Base-by-base conservation (phyloP, 306 rosid genomes). In the Pyrus pyrifolia region DNA sequence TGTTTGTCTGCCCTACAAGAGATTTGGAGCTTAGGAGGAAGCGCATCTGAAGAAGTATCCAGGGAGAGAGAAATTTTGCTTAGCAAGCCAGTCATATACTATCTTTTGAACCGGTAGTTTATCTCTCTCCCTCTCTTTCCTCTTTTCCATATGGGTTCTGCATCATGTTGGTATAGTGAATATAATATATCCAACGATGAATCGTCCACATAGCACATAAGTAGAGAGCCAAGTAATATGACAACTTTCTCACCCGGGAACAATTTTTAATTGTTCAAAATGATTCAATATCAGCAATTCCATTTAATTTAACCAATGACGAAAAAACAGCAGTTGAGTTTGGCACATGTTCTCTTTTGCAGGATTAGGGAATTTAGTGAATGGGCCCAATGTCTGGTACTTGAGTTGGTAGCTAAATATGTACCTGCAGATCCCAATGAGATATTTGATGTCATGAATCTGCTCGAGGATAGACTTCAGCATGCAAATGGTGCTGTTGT, bases 401-500 rank as follows among this genome's bases (percentile, higher is more conserved):
- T 96, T 76, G 99, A 96, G 79, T 77, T 96, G 87, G 98, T 84
- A 31, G 81, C 88, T 85, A 96, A 93, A 84, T 96, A 96, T 68
- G 90, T 92, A 72, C 99, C 99, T 2, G 73, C 93, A 44, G 97
- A 96, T 82, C 87, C 29, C 81, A 89, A 79, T 78, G 99, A 96
- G 85, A 93, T 96, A 72, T 96, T 96, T 88, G 99, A 96, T 82
- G 86, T 96, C 78, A 96, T 96, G 98, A 91, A 96, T 88, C 91
- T 96, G 75, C 99, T 96, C 70, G 99, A 96, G 86, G 99, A 96
- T 84, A 88, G 99, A 87, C 97, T 96, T 75, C 99, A 96, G 82
- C 99, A 92, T 87, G 97, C 99, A 83, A 96, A 96, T 84, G 99
- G 99, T 72, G 98, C 99, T 44, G 99, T 96, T 83, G 99, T 96